A percentile compares a stretch with the other conserved stretches of the same genome.
Evolutionary conservation across 1,139 yeast genomes (phyloP).

Genomic region (Hemisphaericaspora lyxosophila): DNA sequence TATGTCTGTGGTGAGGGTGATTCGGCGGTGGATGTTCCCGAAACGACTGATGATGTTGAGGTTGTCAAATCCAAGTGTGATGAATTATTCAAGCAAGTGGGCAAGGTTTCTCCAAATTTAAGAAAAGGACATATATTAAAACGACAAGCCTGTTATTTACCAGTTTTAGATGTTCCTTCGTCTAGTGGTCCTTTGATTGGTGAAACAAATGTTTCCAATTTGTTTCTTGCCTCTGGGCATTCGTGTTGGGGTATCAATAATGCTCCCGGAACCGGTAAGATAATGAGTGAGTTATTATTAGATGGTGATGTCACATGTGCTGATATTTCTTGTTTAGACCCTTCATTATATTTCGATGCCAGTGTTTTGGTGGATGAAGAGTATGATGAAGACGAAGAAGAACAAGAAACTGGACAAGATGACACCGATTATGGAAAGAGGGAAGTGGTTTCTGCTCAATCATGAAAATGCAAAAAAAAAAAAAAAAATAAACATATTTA

Average conservation of each 20-base stretch:
- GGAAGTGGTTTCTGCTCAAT: neutral
- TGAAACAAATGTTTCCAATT: constrained; percentile 78
- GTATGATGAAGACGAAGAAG: constrained; percentile 25
- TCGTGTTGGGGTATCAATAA: constrained; percentile 99
- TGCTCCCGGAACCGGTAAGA: constrained; percentile 94
- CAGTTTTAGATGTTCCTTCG: constrained; percentile 89
- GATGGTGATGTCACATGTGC: constrained; percentile 85
- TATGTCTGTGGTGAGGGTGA: constrained; percentile 98
- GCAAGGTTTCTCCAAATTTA: constrained; percentile 71
- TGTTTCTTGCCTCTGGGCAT: constrained; percentile 87
- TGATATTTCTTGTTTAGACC: constrained; percentile 78
- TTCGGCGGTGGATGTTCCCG: constrained; percentile 85
- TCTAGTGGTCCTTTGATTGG: constrained; percentile 94
- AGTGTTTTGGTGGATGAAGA: constrained; percentile 48
- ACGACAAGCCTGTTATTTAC: constrained; percentile 93
- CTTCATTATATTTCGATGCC: constrained; percentile 83
- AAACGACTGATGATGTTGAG: constrained; percentile 89
- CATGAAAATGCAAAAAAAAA: neutral
- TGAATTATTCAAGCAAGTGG: constrained; percentile 78
- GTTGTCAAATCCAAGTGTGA: constrained; percentile 88
- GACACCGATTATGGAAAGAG: constrained; percentile 5
- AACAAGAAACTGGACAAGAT: constrained; percentile 6
- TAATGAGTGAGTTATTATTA: constrained; percentile 80
- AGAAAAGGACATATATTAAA: constrained; percentile 74
- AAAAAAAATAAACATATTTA: neutral